Conservation (phyloP, 176 grass and related monocot species). For the Aechmea fasciata region DNA sequence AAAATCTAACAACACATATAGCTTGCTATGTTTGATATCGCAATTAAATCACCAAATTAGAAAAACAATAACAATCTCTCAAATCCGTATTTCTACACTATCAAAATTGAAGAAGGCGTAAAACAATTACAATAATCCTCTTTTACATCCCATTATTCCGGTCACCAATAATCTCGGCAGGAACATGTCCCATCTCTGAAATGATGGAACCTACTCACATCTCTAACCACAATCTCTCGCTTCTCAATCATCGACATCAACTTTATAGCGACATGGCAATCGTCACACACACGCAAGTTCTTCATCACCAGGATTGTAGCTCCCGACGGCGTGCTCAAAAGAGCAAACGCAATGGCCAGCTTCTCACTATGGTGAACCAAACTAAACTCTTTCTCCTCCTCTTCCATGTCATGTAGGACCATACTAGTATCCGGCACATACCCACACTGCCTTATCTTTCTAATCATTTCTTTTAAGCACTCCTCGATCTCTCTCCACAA, state of each 20-base stretch:
- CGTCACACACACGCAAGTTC: conserved; percentile 63
- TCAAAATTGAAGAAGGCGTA: neutral
- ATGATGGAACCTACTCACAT: conserved; percentile 66
- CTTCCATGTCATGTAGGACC: conserved; percentile 72
- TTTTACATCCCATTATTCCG: neutral
- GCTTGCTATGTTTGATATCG: too few species aligned
- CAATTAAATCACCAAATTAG: too few species aligned
- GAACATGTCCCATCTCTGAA: conserved; percentile 57
- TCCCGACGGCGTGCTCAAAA: conserved; percentile 46
- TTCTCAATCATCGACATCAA: conserved; percentile 41
- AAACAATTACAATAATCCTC: neutral
- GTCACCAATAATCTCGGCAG: conserved; percentile 65
- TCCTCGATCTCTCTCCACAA: conserved; percentile 35
- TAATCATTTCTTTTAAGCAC: conserved; percentile 44
- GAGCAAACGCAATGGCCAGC: conserved; percentile 61
- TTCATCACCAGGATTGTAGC: conserved; percentile 68
- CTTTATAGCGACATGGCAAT: conserved; percentile 70
- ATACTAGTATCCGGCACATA: conserved; percentile 54
- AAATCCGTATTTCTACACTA: conserved; percentile 11
- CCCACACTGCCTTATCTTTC: conserved; percentile 42
- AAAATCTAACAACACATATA: too few species aligned
- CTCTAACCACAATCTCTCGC: conserved; percentile 61
- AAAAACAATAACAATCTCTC: too few species aligned
- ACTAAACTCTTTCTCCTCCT: conserved; percentile 66
- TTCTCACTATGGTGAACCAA: conserved; percentile 68